A percentile compares a stretch with the other conserved stretches of the same genome.
phyloP scores from a whole-genome alignment of 164 flowering plant genomes.

The Brasenia schreberi region DNA sequence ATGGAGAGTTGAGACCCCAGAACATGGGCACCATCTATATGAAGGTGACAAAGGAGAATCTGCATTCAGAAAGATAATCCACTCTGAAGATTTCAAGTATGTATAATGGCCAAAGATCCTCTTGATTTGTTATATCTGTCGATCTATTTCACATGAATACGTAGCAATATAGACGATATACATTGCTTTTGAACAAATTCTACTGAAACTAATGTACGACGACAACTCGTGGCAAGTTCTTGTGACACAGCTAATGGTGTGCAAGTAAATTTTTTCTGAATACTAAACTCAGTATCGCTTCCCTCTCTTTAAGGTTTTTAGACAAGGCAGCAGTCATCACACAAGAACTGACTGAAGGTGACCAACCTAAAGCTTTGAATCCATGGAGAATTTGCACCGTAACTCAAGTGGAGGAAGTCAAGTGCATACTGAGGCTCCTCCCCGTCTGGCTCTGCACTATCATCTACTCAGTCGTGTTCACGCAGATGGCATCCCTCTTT shows the following conservation, averaged over 20 bases:
- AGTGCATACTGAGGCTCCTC: slow-evolving; percentile 73
- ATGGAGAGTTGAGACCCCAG: slow-evolving; percentile 33
- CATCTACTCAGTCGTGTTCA: slow-evolving; percentile 78
- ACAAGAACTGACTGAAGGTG: slow-evolving; percentile 26
- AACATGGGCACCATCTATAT: slow-evolving; percentile 28
- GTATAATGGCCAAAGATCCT: slow-evolving; percentile 3
- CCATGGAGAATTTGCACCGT: slow-evolving; percentile 75
- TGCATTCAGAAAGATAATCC: slow-evolving; percentile 49
- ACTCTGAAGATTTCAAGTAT: slow-evolving; percentile 78
- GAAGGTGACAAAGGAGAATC: slow-evolving; percentile 29
- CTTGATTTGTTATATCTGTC: too few species aligned
- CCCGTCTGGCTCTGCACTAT: slow-evolving; percentile 97
- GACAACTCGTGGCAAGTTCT: too few species aligned
- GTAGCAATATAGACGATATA: too few species aligned
- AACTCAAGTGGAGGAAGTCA: slow-evolving; percentile 88
- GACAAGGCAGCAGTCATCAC: slow-evolving; percentile 62
- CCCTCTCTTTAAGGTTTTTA: slow-evolving; percentile 39
- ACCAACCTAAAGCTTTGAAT: slow-evolving; percentile 15
- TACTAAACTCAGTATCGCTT: background rate
- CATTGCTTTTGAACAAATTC: too few species aligned
- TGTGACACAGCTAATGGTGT: too few species aligned
- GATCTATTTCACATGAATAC: too few species aligned
- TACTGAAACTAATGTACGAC: too few species aligned
- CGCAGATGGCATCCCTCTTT: slow-evolving; percentile 93
- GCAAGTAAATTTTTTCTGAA: too few species aligned